These are phyloP conservation scores for Acer yangbiense DNA, from an alignment of 345 rosid species.

Conservation along the genomic window DNA sequence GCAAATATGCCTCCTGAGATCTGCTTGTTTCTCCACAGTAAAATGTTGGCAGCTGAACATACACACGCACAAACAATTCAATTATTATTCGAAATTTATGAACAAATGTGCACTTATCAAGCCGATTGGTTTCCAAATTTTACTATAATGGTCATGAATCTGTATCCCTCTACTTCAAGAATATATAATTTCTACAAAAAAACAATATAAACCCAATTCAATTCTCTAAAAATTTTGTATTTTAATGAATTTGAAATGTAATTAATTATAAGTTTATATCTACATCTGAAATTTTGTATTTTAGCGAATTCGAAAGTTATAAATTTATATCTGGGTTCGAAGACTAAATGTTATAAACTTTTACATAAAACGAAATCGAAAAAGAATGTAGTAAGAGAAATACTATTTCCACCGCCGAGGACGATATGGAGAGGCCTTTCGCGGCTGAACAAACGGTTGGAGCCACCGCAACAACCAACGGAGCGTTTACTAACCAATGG, in stretches of 20 bases:
- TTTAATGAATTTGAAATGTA: no score
- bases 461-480: neutral
- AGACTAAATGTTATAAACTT: no score
- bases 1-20: constrained; percentile 41
- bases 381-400: neutral
- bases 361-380: neutral
- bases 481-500: neutral
- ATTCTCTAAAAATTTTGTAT: no score
- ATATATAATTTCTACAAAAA: no score
- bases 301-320: no score
- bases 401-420: constrained; percentile 50
- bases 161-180: no score
- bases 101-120: neutral
- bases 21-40: constrained; percentile 61
- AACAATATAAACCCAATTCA: no score
- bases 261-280: neutral
- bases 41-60: constrained; percentile 43
- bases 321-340: no score
- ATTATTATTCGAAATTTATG: no score
- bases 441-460: constrained; percentile 42
- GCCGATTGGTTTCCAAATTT: no score
- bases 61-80: neutral
- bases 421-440: constrained; percentile 45
- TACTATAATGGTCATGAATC: no score
- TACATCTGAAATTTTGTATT: neutral